Evolutionary conservation across 2,329 filamentous ascomycete genomes (phyloP), one percentile per base, ranked within the genome.

Genomic region (Aureobasidium pullulans): DNA sequence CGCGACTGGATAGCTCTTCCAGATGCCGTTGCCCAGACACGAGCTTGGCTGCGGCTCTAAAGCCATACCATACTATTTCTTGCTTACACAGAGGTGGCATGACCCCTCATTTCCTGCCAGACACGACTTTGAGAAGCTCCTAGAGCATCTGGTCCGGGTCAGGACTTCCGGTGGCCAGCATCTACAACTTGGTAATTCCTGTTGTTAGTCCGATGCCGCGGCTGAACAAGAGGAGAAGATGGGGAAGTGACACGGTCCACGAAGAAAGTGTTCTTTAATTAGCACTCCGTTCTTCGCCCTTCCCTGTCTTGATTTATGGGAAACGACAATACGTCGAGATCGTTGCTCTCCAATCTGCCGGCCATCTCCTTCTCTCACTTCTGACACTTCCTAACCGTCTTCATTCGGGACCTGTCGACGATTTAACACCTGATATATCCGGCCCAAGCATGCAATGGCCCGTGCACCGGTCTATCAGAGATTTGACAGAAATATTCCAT

Each of bases 21-120:
- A 54, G 37, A 42, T 19, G 29, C 50, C 50, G 50, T 54, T 54
- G 50, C 50, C 29, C n/a, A 43, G 50, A 23, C 29, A 54, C 23
- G 50, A 43, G 39, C 50, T 54, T 54, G 50, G 39, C 50, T 54
- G 50, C 50, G 50, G 50, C 50, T 54, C 50, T 54, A 9, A 9
- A 16, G 19, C 48, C 32, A 52, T 52, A 52, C 36, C 36, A 31
- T 52, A 11, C 37, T 43, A 32, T 43, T 42, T 40, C 15, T 31
- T 28, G 4, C 11, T 42, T 42, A 37, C 16, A 34, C 37, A 15
- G 11, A 13, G 37, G 50, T 54, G 50, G 50, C 28, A 54, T 54
- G 50, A 54, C 28, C 50, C 5, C 10, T 43, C 37, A 19, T 7
- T 40, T 16, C 6, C 11, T 4, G 15, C 10, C 5, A 2, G 6